A percentile compares a stretch with the other conserved stretches of the same genome.
Conservation (phyloP, 345 rosid genomes). For the Gossypium australe region DNA sequence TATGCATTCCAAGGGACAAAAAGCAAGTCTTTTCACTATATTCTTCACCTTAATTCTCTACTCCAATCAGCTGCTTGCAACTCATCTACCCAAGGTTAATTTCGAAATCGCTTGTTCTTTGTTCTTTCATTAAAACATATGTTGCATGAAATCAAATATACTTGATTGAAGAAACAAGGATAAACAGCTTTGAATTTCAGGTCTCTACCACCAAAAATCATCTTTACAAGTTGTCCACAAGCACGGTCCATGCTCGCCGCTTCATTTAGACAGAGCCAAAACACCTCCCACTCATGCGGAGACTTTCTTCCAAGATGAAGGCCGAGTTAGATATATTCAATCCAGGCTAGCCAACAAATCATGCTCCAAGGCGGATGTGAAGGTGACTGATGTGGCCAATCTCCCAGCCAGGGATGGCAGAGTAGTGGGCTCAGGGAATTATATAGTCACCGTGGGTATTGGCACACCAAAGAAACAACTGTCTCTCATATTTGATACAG, state of each 20-base stretch:
- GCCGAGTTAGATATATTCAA: slow-evolving; percentile 58
- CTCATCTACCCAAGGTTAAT: no score
- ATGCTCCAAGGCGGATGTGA: slow-evolving; percentile 10
- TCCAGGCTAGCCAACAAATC: slow-evolving; percentile 29
- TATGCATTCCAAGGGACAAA: no score
- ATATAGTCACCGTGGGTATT: slow-evolving; percentile 47
- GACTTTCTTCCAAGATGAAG: slow-evolving; percentile 51
- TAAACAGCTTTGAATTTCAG: no score
- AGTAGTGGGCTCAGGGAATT: slow-evolving; percentile 48
- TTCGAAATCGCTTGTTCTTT: no score
- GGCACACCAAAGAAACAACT: slow-evolving; percentile 50
- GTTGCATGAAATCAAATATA: no score
- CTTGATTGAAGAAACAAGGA: no score
- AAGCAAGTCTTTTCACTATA: no score
- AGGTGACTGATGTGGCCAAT: slow-evolving; percentile 24
- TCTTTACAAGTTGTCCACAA: slow-evolving; percentile 56
- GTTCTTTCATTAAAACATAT: no score
- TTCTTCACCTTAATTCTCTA: no score
- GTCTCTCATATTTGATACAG: slow-evolving; percentile 56
- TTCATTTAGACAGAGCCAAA: slow-evolving; percentile 4
- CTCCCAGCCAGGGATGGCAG: slow-evolving; percentile 62
- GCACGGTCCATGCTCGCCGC: slow-evolving; percentile 59
- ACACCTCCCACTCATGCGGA: slow-evolving; percentile 31
- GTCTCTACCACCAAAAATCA: slow-evolving; percentile 18
- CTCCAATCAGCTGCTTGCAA: no score